Evolutionary conservation across 2,329 filamentous ascomycete genomes (phyloP).

Genomic region (Apiospora aurea): DNA sequence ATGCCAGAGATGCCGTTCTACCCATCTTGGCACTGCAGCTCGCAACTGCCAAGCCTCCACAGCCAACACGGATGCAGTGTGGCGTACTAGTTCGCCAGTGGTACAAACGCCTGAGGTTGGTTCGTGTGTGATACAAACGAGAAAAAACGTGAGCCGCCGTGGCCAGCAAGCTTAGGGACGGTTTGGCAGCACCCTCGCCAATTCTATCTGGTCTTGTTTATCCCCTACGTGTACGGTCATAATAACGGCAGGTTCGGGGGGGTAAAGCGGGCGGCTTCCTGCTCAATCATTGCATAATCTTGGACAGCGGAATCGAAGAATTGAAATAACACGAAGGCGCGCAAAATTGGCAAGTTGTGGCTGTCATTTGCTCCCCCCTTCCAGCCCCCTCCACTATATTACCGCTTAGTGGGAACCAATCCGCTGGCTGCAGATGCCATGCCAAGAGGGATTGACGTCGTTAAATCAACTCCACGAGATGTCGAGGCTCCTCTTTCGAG

Average conservation of each 20-base stretch:
- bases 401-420: constrained; percentile 12
- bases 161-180: background rate
- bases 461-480: constrained; percentile 7
- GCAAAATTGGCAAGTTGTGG: background rate
- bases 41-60: constrained; percentile 5
- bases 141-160: background rate
- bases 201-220: constrained; percentile 11
- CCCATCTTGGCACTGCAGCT: constrained; percentile 14
- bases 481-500: constrained; percentile 19
- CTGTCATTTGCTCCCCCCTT: background rate
- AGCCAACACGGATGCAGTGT: background rate
- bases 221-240: background rate
- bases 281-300: constrained; percentile 1
- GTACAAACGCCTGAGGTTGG: background rate
- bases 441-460: constrained; percentile 20
- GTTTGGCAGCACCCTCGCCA: background rate
- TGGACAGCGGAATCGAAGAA: constrained; percentile 8
- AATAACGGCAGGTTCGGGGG: background rate
- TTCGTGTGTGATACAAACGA: background rate
- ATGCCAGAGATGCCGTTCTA: constrained; percentile 20
- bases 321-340: background rate
- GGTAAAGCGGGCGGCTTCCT: background rate
- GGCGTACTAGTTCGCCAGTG: background rate
- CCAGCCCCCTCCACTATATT: background rate
- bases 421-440: background rate